Percentiles rank a stretch among this genome's conserved stretches.
Conservation (phyloP, 345 rosid species). For the Murraya koenigii region DNA sequence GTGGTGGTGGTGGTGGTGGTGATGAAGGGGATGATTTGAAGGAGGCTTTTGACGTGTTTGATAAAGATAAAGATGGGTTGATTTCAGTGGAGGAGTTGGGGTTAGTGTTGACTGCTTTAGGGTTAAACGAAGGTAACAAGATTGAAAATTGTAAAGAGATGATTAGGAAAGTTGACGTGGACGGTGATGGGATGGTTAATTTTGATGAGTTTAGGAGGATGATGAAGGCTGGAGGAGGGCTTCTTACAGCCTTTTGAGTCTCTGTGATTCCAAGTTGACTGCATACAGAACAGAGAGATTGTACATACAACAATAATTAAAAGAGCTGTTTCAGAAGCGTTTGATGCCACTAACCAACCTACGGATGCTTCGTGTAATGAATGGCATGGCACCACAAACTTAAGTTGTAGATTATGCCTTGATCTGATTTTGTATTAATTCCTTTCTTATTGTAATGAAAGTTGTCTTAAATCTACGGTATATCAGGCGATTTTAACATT, state of each 20-base stretch:
- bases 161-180: slow-evolving; percentile 59
- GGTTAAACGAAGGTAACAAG: slow-evolving; percentile 49
- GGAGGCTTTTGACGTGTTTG: slow-evolving; percentile 67
- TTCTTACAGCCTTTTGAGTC: background rate
- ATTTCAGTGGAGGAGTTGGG: slow-evolving; percentile 59
- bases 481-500: too few relatives aligned
- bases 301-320: background rate
- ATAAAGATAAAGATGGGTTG: slow-evolving; percentile 56
- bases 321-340: background rate
- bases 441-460: background rate
- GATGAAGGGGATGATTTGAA: slow-evolving; percentile 33
- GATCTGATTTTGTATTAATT: background rate
- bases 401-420: background rate
- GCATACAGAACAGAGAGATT: background rate
- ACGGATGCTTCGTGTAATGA: too few relatives aligned
- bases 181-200: slow-evolving; percentile 67
- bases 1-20: background rate
- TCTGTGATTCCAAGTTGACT: background rate
- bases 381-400: too few relatives aligned
- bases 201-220: slow-evolving; percentile 53
- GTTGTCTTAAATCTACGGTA: background rate
- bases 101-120: slow-evolving; percentile 45
- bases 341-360: too few relatives aligned
- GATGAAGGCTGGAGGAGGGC: slow-evolving; percentile 45
- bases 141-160: slow-evolving; percentile 52